Base-by-base conservation (phyloP, 2,329 filamentous ascomycete genomes). In the Dissoconium aciculare region DNA sequence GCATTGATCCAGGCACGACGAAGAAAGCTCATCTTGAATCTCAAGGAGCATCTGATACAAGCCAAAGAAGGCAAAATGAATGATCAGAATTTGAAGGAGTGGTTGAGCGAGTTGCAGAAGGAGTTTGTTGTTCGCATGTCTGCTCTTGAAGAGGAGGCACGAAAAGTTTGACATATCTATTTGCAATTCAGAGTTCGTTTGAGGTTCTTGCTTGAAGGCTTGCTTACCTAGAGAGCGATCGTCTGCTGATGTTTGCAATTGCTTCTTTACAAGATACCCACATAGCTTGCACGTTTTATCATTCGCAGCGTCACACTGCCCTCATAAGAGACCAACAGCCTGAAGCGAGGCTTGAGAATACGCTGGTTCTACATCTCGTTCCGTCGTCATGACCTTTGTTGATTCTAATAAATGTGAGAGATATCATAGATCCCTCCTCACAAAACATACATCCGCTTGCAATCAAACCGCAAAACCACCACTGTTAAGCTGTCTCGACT, bases 71-170 rank as follows among this genome's bases (percentile, higher is more conserved):
- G 77, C 0, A 63, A 60, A 0, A 75, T 85, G 62, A 63, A 76
- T 17, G 71, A 75, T 1, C 64, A 67, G 2, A 63, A 70, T 0
- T 56, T 93, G 16, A 57, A 61, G 12, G 60, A 58, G 26, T 84
- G 80, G 66, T 53, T 89, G 26, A 60, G 57, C 32, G 67, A 66
- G 37, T 53, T 89, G 9, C 81, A 87, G 49, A 67, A 67, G 28
- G 80, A 91, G 32, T 93, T 93, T 46, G 64, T 79, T 5, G 43
- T 63, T 4, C 62, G 69, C 5, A 85, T 92, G 80, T 65, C 70
- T 13, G 65, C 64, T 2, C 68, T 84, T 15, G 71, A 80, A 26
- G 49, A 50, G n/a, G 56, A 62, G 31, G 48, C 41, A 5, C 26
- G 30, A 23, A 25, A 36, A 38, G 24, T 12, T 28, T 29, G 29